Base-by-base conservation (phyloP, 495 filamentous ascomycete genomes). In the Podospora conica region DNA sequence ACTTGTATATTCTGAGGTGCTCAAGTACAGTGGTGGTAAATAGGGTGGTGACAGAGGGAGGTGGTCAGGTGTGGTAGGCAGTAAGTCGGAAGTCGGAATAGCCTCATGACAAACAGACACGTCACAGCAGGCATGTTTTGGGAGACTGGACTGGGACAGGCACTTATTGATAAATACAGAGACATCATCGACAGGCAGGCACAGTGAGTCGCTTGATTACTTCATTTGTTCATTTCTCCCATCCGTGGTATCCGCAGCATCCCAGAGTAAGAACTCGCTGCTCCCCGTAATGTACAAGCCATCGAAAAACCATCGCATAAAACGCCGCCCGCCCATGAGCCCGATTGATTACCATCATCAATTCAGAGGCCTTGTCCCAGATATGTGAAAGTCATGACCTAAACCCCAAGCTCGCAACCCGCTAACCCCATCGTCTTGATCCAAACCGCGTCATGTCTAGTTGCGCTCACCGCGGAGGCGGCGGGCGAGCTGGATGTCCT, bases 401-500 rank as follows among this genome's bases (percentile, higher is more conserved):
- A 69, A 71, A 69, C 66, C 73, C 72, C 66, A 68, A 60, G 61
- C 58, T 65, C 53, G 53, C 65, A 62, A 55, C 8, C 53, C 61
- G 18, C n/a, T n/a, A 66, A 55, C 64, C 58, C 64, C 56, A 29
- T 55, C n/a, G n/a, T n/a, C n/a, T n/a, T 28, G 61, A 60, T 64
- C 63, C 66, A 64, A 21, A 28, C 57, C 64, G 61, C 57, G 62
- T 56, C 55, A 53, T 58, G 71, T 68, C 77, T 83, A 83, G 80
- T 83, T 83, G 80, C 93, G 92, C 87, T 97, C 93, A 77, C 93
- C 93, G 83, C 93, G 92, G 83, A 97, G 92, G 78, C 93, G 91
- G 73, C 93, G 92, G 76, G 93, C 92, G 69, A 97, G 91, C 85
- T 96, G 93, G 85, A 96, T 96, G 79, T 96, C 93, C 90, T 96